Base-by-base conservation (phyloP, 345 rosid genomes). In the Syzygium oleosum region DNA sequence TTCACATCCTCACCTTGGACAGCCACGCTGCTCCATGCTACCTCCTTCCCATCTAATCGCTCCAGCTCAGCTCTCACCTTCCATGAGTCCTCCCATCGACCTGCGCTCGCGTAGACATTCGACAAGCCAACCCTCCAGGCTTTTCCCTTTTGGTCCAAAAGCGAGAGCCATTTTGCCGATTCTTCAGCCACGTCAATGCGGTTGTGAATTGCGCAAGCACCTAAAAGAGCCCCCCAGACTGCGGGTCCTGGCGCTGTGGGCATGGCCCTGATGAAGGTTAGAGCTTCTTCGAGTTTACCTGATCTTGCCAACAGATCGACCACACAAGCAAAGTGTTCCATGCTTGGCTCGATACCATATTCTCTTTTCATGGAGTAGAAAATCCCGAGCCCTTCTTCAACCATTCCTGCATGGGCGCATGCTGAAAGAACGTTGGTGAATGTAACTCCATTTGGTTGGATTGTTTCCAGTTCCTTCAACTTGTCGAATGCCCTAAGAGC, bases 281-380 rank as follows among this genome's bases (percentile, higher is more conserved):
- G 92, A 2, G 95, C 95, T 89, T 95, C 98, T 52, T 89, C 84
- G 19, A 96, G 92, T 87, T 90, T 92, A 84, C 96, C 98, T 86
- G 97, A 96, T 84, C 97, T 95, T 78, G 96, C 95, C 90, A 97
- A 86, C 78, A 97, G 88, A 91, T 95, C 98, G 23, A 97, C 96
- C 96, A 96, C 94, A 87, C 99, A 95, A 34, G 98, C 95, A 88
- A 91, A 92, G 87, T 97, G 98, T 84, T 95, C 97, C n/a, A 93
- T 93, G 84, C 90, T 93, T 68, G 96, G 96, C 85, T 85, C 86
- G 17, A 94, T 85, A 83, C 94, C 90, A n/a, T 93, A 91, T 43
- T 84, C 85, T 78, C 89, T 86, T 6, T 90, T 91, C 96, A 97
- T 96, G 93, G 91, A 91, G 49, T 90, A 84, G 88, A 97, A 95